Base-by-base conservation (phyloP, 805 yeast species). In the Dipodascus geniculatus region DNA sequence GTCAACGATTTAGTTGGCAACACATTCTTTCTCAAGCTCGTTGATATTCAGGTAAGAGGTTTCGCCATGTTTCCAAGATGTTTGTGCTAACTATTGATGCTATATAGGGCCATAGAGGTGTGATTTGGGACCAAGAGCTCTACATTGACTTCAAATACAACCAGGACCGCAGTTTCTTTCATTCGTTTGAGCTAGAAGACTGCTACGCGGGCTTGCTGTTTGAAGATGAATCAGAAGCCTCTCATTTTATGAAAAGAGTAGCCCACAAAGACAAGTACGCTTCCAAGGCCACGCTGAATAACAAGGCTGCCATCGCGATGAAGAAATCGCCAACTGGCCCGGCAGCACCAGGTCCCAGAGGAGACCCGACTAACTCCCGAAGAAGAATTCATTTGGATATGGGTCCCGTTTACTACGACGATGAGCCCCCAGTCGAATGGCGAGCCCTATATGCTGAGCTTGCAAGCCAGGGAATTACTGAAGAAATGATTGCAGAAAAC, bases 71-170 rank as follows among this genome's bases (percentile, higher is more conserved):
- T n/a, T n/a, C n/a, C n/a, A n/a, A n/a, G n/a, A n/a, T n/a, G 57
- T 49, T 11, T n/a, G n/a, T n/a, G n/a, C n/a, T n/a, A n/a, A n/a
- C n/a, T n/a, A n/a, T n/a, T n/a, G n/a, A n/a, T n/a, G n/a, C n/a
- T n/a, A n/a, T n/a, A n/a, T 64, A 74, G 42, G 96, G 95, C 3
- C 78, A 81, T 57, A 73, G 85, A 47, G 98, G 98, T 35, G 96
- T 93, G 0, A 59, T 93, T 0, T 93, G 99, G 99, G 99, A 93
- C 68, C 99, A 93, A 68, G 99, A 93, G 68, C 69, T 93, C 50
- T 91, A 87, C 63, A 82, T 87, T 11, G 84, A 87, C 62, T 89
- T 93, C 67, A 83, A 83, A 61, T 93, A 93, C 69, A 80, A 86
- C 64, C 98, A 93, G 68, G 99, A 93, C 68, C 78, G 99, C 31